phyloP scores from a whole-genome alignment of 2,329 filamentous ascomycete species.

The Aureobasidium sp. region DNA sequence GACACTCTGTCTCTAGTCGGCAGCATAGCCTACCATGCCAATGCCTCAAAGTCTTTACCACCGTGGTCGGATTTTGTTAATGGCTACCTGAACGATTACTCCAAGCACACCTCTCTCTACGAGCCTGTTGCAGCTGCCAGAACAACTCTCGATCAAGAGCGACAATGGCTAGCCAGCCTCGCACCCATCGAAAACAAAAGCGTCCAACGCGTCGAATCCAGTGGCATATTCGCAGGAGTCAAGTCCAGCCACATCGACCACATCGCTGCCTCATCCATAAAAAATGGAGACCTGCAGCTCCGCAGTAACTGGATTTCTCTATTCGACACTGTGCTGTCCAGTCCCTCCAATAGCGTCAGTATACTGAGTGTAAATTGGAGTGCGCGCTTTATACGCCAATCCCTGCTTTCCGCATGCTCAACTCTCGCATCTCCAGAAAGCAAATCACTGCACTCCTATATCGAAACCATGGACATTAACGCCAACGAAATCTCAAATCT shows the following conservation, averaged over 20 bases:
- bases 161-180: constrained; percentile 32
- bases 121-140: constrained; percentile 25
- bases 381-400: constrained; percentile 32
- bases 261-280: constrained; percentile 26
- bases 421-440: not conserved
- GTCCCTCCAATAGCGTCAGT: constrained; percentile 20
- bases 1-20: constrained; percentile 41
- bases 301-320: constrained; percentile 33
- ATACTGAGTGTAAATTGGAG: constrained; percentile 46
- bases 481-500: constrained; percentile 33
- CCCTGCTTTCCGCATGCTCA: constrained; percentile 16
- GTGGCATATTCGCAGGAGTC: constrained; percentile 35
- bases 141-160: constrained; percentile 30
- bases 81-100: constrained; percentile 38
- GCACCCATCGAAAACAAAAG: constrained; percentile 35
- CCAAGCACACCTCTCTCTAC: constrained; percentile 27
- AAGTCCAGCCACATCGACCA: constrained; percentile 26
- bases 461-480: constrained; percentile 21
- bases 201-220: constrained; percentile 33
- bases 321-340: constrained; percentile 21
- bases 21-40: constrained; percentile 26
- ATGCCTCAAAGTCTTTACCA: constrained; percentile 4
- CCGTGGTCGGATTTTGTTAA: constrained; percentile 34
- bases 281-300: constrained; percentile 28
- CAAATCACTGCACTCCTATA: not conserved